Percentiles rank a stretch among this genome's conserved stretches.
Conservation (phyloP, 495 filamentous ascomycete species). For the Lasiosphaeria ovina region DNA sequence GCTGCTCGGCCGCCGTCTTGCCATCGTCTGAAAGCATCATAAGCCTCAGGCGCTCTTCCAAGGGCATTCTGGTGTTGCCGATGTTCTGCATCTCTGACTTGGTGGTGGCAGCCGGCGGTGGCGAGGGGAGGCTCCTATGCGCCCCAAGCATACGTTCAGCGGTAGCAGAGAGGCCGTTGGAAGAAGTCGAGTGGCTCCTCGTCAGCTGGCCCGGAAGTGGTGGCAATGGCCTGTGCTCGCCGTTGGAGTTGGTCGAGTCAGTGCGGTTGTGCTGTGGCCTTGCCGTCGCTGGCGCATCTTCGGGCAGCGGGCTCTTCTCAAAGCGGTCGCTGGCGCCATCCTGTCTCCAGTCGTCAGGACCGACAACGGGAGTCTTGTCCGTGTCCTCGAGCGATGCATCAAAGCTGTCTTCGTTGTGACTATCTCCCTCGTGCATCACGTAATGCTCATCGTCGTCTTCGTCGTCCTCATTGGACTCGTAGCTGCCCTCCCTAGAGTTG, state of each 20-base stretch:
- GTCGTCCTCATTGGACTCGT: slow-evolving; percentile 74
- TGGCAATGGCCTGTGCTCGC: slow-evolving; percentile 72
- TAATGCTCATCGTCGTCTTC: slow-evolving; percentile 72
- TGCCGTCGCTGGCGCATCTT: slow-evolving; percentile 31
- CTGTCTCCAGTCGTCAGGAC: slow-evolving; percentile 92
- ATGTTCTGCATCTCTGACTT: slow-evolving; percentile 72
- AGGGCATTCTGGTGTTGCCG: slow-evolving; percentile 65
- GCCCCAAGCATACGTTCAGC: slow-evolving; percentile 61
- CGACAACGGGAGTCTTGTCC: slow-evolving; percentile 93
- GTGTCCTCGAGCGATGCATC: slow-evolving; percentile 92
- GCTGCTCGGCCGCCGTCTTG: slow-evolving; percentile 52
- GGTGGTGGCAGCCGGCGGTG: slow-evolving; percentile 61
- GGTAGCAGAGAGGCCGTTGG: slow-evolving; percentile 53
- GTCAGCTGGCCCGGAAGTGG: slow-evolving; percentile 57
- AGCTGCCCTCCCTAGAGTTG: slow-evolving; percentile 85
- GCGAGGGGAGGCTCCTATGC: slow-evolving; percentile 63
- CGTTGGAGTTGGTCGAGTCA: slow-evolving; percentile 68
- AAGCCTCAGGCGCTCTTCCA: slow-evolving; percentile 77
- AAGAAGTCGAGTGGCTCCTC: slow-evolving; percentile 39
- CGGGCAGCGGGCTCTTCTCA: slow-evolving; percentile 63
- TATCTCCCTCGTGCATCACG: slow-evolving; percentile 60
- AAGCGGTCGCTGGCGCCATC: slow-evolving; percentile 72
- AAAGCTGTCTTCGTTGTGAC: slow-evolving; percentile 79
- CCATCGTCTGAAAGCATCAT: slow-evolving; percentile 74
- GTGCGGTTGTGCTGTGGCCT: slow-evolving; percentile 52